These are phyloP conservation scores for Eucalyptus sp. DNA, from an alignment of 345 rosid species.

Conservation along the genomic window DNA sequence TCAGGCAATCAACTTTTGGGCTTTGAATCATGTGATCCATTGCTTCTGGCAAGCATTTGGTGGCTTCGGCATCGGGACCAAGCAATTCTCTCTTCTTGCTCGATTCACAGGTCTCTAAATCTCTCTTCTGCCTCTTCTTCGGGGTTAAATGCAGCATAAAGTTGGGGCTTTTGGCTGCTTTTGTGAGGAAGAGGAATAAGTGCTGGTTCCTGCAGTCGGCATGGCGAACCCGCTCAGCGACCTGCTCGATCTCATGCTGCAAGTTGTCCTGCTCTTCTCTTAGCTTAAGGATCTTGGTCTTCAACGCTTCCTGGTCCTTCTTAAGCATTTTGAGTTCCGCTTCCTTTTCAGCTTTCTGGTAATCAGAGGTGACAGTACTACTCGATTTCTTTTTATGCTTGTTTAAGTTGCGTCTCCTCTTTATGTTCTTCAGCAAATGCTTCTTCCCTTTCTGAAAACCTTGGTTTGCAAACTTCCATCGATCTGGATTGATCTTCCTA, in stretches of 20 bases:
- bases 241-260: constrained; percentile 8
- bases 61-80: neutral
- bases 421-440: constrained; percentile 44
- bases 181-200: constrained; percentile 30
- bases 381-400: neutral
- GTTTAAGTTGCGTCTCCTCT: constrained; percentile 4
- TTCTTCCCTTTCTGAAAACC: constrained; percentile 38
- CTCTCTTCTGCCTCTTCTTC: constrained; percentile 27
- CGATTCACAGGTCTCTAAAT: neutral
- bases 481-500: constrained; percentile 30
- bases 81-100: constrained; percentile 23
- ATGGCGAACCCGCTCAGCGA: constrained; percentile 20
- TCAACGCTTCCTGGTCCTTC: constrained; percentile 1
- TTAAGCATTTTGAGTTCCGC: constrained; percentile 8
- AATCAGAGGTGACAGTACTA: neutral
- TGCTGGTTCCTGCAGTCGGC: constrained; percentile 35
- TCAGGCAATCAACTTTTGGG: neutral
- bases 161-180: constrained; percentile 17
- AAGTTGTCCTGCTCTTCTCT: constrained; percentile 26
- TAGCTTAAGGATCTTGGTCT: constrained; percentile 25
- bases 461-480: constrained; percentile 60
- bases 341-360: neutral
- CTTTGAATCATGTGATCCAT: neutral
- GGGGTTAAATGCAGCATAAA: constrained; percentile 24
- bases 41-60: neutral